Evolutionary conservation across 129 eudicot genomes (phyloP).

Genomic region (Daucus carota): DH1_v3.0 NC_030388.2:16204501-16205000

Average conservation of each 20-base stretch:
- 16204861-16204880: not conserved
- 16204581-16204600: constrained; percentile 51
- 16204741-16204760: not conserved
- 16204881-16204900: not conserved
- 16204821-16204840: not conserved
- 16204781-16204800: not conserved
- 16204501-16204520: not conserved
- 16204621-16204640: constrained; percentile 41
- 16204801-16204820: no score
- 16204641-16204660: not conserved
- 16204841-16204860: not conserved
- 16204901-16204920: not conserved
- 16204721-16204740: not conserved
- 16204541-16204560: constrained; percentile 50
- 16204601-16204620: constrained; percentile 42
- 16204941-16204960: no score
- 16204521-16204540: not conserved
- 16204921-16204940: not conserved
- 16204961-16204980: not conserved
- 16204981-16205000: not conserved
- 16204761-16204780: not conserved
- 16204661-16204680: not conserved
- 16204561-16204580: constrained; percentile 66
- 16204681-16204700: not conserved
- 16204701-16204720: not conserved